Evolutionary conservation across 2,329 filamentous ascomycete genomes (phyloP), one percentile per base, ranked within the genome.

Genomic region (Sclerotiophoma versabilis): DNA sequence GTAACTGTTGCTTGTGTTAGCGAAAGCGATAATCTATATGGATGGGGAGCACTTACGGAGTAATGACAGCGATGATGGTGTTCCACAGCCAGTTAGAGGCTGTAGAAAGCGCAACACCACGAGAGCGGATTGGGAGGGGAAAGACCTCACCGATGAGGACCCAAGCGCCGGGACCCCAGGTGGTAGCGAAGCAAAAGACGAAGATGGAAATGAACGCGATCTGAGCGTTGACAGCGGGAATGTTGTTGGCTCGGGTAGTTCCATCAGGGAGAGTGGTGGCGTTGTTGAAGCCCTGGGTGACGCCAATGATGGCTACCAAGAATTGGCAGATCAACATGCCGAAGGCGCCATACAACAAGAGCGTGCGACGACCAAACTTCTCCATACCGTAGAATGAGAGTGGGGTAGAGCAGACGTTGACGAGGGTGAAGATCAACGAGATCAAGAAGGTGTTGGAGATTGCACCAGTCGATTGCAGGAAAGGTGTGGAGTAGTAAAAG

Each of bases 171-270:
- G 88, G 88, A 10, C 88, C 88, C 88, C 88, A 91, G 0, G 87
- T 89, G 1, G 85, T 82, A 9, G 88, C 88, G 69, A 91, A 91
- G 80, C 90, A 90, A 76, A 89, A 90, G 49, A 91, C 88, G 75
- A 88, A 89, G 68, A 90, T 76, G 66, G 86, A 88, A 36, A 75
- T 65, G 55, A 75, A 74, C 7, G 72, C 66, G 37, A 75, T 72
- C 39, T 66, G 56, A 9, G 70, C 64, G 11, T 59, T 22, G 64
- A 36, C 19, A 53, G 38, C 57, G 17, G 56, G 68, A 5, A 52
- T 39, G 30, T 56, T 56, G 48, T 47, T 56, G 30, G 53, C 53
- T 4, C 37, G 30, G 20, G 47, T 51, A 14, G 36, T 32, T 9
- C 53, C 53, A 10, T 56, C 53, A 46, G 52, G 33, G 12, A 55